These are phyloP conservation scores for Filosporella fistucella DNA, from an alignment of 495 filamentous ascomycete genomes.

Conservation along the genomic window DNA sequence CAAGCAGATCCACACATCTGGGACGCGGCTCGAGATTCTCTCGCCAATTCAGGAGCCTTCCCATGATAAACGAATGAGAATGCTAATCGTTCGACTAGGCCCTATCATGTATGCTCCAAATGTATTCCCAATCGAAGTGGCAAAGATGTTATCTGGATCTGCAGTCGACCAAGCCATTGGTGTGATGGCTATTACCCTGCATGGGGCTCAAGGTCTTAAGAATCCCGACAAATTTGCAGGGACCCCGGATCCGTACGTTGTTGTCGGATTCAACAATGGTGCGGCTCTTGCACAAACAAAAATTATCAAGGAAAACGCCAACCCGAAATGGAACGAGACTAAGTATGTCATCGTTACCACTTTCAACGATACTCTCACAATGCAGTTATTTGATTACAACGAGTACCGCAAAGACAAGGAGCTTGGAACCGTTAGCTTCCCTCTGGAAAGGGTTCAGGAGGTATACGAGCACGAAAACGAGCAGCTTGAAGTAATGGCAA, in stretches of 20 bases:
- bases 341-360: conserved; percentile 91
- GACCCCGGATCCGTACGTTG: conserved; percentile 87
- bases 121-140: conserved; percentile 96
- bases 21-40: no score
- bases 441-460: conserved; percentile 74
- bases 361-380: conserved; percentile 76
- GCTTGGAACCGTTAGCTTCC: conserved; percentile 79
- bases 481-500: conserved; percentile 76
- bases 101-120: conserved; percentile 98
- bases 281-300: conserved; percentile 82
- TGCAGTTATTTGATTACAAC: conserved; percentile 88
- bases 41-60: no score
- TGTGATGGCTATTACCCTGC: conserved; percentile 84
- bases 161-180: conserved; percentile 95
- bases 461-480: conserved; percentile 76
- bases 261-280: conserved; percentile 81
- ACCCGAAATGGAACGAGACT: conserved; percentile 94
- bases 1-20: no score
- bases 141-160: conserved; percentile 96
- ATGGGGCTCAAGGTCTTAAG: conserved; percentile 87
- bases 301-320: conserved; percentile 74
- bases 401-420: conserved; percentile 96
- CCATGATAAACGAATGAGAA: neutral
- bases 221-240: conserved; percentile 92
- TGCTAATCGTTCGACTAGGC: conserved; percentile 25